Base-by-base conservation (phyloP, 164 flowering plant species). In the Cinnamomum chago region DNA sequence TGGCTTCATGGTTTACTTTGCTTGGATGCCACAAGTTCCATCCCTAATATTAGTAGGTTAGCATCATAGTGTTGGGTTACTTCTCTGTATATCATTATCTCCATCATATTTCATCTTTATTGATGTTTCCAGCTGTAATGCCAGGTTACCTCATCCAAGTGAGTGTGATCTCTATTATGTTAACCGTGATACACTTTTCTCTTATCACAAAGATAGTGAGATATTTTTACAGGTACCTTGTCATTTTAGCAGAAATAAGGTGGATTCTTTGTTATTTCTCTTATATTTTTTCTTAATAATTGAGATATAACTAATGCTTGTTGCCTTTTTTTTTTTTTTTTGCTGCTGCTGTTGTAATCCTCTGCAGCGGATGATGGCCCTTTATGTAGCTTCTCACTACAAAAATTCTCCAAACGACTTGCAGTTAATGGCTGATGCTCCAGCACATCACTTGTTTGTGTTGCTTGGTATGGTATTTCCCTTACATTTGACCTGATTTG, bases 381-480 rank as follows among this genome's bases (percentile, higher is more conserved):
- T 96, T 15, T 96, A 90, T 85, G 98, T 96, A 81, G 87, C 99
- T 69, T 96, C 99, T 70, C 98, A 96, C 82, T 96, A 96, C 80
- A 94, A 94, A 77, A 96, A 92, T 79, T 94, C 99, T 75, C 99
- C 99, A 25, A 92, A 94, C 82, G 99, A 96, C 82, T 77, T 96
- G 65, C 99, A 92, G 86, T 68, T 94, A 79, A 86, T 94, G 94
- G 97, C 98, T 50, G 98, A 96, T 86, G 99, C 99, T 76, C 98
- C 99, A 60, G 98, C 97, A 13, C 99, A 96, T 79, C 99, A 96
- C 82, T 83, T 96, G 81, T 96, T 96, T 85, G 98, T 96, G 71
- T 83, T 96, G 74, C 94, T 96, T 70, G 99, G 99, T 96, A 88
- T 71, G 55, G 47, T 72, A 33, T 72, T 55, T 20, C 6, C 22